Evolutionary conservation across 352 stramenopile species (phyloP).

Genomic region (Pythium oligandrum): DNA sequence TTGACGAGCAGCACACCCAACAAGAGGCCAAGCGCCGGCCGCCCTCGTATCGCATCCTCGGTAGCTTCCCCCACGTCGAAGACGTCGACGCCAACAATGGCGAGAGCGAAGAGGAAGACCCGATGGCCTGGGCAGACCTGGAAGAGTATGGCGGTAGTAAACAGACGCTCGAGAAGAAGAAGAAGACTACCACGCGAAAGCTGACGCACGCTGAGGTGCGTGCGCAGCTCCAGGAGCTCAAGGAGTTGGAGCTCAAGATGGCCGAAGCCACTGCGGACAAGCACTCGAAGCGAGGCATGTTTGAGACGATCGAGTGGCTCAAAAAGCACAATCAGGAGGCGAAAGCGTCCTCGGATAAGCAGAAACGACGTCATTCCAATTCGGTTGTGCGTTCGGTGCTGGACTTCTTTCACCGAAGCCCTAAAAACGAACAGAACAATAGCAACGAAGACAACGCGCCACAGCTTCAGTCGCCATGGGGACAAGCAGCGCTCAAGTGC

Average conservation of each 20-base stretch:
- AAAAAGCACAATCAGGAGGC: conserved; percentile 48
- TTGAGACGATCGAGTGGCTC: conserved; percentile 68
- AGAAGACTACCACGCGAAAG: conserved; percentile 13
- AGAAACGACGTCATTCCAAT: conserved; percentile 40
- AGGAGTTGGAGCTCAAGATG: conserved; percentile 25
- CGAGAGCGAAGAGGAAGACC: conserved; percentile 23
- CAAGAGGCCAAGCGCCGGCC: conserved; percentile 11
- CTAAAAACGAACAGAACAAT: conserved; percentile 13
- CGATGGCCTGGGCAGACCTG: conserved; percentile 42
- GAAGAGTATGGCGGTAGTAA: conserved; percentile 38
- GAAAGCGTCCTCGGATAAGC: conserved; percentile 23
- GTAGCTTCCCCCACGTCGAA: conserved; percentile 9
- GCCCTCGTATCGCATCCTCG: conserved; percentile 29
- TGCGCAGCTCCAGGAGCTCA: conserved; percentile 21
- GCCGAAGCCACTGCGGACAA: conserved; percentile 11
- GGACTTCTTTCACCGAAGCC: conserved; percentile 33
- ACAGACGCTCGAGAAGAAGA: conserved; percentile 36
- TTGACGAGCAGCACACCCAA: conserved; percentile 11
- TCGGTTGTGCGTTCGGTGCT: conserved; percentile 62
- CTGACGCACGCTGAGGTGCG: conserved; percentile 27
- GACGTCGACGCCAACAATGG: conserved; percentile 2
- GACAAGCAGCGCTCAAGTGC: conserved; percentile 30
- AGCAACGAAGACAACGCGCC: too few species aligned
- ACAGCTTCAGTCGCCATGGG: conserved; percentile 24
- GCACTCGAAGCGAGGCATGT: conserved; percentile 32